These are phyloP conservation scores for Mucor sp. DNA, from an alignment of 371 early-diverging fungal species.

Conservation along the genomic window DNA sequence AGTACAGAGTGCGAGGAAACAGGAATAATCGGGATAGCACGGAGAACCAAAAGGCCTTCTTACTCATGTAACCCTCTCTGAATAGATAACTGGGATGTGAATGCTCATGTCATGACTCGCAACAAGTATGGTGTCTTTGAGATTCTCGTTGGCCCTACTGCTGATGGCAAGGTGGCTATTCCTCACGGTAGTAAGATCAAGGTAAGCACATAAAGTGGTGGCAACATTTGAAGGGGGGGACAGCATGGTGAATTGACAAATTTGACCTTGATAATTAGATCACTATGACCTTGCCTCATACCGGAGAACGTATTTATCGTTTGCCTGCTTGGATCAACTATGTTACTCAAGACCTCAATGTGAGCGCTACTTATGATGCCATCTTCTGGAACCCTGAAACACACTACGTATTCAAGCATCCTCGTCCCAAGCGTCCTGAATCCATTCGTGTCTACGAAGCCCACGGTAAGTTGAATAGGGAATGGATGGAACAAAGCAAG, in stretches of 20 bases:
- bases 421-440: conserved; percentile 64
- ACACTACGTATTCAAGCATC: conserved; percentile 74
- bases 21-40: conserved; percentile 3
- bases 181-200: conserved; percentile 89
- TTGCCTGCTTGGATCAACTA: conserved; percentile 89
- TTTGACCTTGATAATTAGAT: conserved; percentile 50
- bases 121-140: conserved; percentile 84
- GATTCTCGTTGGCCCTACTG: conserved; percentile 60
- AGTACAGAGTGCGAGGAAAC: neutral
- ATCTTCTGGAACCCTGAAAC: conserved; percentile 92
- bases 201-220: conserved; percentile 51
- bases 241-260: neutral
- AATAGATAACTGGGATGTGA: conserved; percentile 81
- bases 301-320: conserved; percentile 84
- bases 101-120: conserved; percentile 75
- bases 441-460: conserved; percentile 90
- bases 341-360: conserved; percentile 83
- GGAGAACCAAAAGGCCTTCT: neutral
- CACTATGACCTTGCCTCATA: conserved; percentile 64
- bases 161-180: conserved; percentile 68
- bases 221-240: neutral
- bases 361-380: conserved; percentile 84
- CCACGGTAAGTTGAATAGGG: conserved; percentile 57
- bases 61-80: neutral
- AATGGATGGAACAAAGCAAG: too few relatives aligned